Evolutionary conservation across 257 asterid species (phyloP).

Genomic region (Paulownia fortunei): DNA sequence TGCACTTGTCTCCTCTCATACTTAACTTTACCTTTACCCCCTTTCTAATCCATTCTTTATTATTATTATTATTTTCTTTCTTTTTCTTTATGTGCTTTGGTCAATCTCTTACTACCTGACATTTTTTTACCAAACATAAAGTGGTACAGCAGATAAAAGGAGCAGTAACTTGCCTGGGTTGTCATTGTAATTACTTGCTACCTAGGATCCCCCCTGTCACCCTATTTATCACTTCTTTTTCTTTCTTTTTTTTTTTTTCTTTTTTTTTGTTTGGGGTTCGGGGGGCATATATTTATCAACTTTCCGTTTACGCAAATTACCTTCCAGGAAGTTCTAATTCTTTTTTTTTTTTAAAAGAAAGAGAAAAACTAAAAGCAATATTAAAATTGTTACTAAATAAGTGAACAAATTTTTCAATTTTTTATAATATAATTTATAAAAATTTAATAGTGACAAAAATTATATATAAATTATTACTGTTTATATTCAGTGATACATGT

Average conservation of each 20-base stretch:
- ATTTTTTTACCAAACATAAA: slow-evolving; percentile 55
- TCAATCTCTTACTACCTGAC: slow-evolving; percentile 48
- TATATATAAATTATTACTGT: no score
- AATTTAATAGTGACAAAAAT: no score
- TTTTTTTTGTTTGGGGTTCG: no score
- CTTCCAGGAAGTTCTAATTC: not conserved
- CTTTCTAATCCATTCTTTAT: slow-evolving; percentile 19
- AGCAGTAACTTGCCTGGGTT: slow-evolving; percentile 31
- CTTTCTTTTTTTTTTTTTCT: not conserved
- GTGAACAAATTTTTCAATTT: no score
- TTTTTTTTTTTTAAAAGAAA: not conserved
- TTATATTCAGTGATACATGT: no score
- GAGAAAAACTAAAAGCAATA: no score
- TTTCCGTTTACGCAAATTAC: not conserved
- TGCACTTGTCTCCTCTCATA: slow-evolving; percentile 30
- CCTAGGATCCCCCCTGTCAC: slow-evolving; percentile 39
- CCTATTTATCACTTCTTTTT: not conserved
- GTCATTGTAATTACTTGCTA: slow-evolving; percentile 29
- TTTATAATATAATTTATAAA: no score
- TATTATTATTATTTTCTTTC: not conserved
- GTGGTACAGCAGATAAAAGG: slow-evolving; percentile 28
- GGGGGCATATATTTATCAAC: not conserved
- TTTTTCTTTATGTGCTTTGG: slow-evolving; percentile 33
- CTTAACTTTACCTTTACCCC: slow-evolving; percentile 39
- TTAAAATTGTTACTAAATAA: no score